These are phyloP conservation scores for Linaria vulgaris DNA, from an alignment of 257 asterid species.

Conservation along the genomic window DNA sequence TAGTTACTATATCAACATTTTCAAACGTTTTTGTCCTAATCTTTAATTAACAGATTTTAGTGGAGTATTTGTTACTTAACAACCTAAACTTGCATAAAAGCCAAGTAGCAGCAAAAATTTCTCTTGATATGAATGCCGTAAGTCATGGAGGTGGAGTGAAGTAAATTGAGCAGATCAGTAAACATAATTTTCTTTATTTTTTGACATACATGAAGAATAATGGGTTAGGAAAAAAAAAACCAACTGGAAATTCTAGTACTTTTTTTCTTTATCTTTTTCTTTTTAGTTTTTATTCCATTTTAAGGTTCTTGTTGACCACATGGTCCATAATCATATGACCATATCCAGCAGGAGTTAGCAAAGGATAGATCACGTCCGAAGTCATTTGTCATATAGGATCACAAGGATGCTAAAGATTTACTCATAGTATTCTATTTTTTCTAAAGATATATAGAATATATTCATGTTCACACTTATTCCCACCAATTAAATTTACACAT, in stretches of 20 bases:
- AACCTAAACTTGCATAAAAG: neutral
- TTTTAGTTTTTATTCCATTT: neutral
- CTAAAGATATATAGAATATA: neutral
- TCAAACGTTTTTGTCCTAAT: too few relatives aligned
- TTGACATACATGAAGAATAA: neutral
- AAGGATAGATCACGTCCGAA: slow-evolving; percentile 30
- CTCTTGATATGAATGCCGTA: neutral
- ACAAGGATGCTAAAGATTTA: slow-evolving; percentile 26
- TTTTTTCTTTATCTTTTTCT: neutral
- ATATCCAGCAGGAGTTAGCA: neutral
- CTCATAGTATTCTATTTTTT: slow-evolving; percentile 9
- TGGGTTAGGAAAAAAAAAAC: neutral
- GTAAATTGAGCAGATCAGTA: slow-evolving; percentile 14
- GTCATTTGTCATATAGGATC: slow-evolving; percentile 22
- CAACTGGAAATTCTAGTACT: neutral
- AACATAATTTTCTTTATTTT: neutral
- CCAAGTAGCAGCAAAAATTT: neutral
- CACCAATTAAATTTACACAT: too few relatives aligned
- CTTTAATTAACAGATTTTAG: too few relatives aligned
- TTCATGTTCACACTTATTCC: slow-evolving; percentile 14
- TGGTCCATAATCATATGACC: too few relatives aligned
- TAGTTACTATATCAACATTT: too few relatives aligned
- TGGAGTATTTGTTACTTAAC: too few relatives aligned
- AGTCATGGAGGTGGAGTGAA: slow-evolving; percentile 11
- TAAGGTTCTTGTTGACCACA: neutral